phyloP scores from a whole-genome alignment of 495 filamentous ascomycete species.

The Lasiosphaeria miniovina region DNA sequence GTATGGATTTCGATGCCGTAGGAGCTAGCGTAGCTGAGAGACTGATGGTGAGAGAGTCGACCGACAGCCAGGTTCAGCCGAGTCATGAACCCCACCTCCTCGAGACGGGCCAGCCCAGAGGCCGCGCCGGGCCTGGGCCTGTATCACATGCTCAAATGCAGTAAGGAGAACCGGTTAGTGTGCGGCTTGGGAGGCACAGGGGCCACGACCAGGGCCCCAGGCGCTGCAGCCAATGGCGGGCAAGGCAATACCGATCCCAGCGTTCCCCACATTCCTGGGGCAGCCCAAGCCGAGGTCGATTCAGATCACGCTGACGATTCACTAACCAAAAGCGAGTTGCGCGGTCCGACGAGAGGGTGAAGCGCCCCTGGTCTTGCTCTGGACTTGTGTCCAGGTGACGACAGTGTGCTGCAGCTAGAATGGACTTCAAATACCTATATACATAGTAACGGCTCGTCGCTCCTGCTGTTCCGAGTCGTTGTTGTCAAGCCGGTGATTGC shows the following conservation, averaged over 20 bases:
- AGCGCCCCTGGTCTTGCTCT: background rate
- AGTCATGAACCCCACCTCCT: too few relatives aligned
- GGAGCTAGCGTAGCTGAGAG: too few relatives aligned
- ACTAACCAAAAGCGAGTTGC: constrained; percentile 10
- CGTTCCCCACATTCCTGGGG: constrained; percentile 17
- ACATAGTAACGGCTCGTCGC: too few relatives aligned
- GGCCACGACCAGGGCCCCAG: background rate
- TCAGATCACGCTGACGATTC: background rate
- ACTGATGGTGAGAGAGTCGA: too few relatives aligned
- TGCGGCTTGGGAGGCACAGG: background rate
- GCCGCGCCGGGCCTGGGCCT: background rate
- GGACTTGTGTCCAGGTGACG: constrained; percentile 9
- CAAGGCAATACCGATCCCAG: constrained; percentile 13
- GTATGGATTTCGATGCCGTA: too few relatives aligned
- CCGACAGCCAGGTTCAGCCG: too few relatives aligned
- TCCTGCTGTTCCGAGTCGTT: too few relatives aligned
- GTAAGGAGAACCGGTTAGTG: too few relatives aligned
- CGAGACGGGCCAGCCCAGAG: too few relatives aligned
- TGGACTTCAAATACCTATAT: background rate
- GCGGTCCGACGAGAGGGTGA: background rate
- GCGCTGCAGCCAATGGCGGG: constrained; percentile 19
- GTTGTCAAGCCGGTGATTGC: too few relatives aligned
- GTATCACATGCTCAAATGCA: background rate
- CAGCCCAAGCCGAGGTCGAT: constrained; percentile 19
- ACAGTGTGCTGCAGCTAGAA: constrained; percentile 2